Evolutionary conservation across 2,329 filamentous ascomycete species (phyloP).

Genomic region (Aspergillus caelatus): DNA sequence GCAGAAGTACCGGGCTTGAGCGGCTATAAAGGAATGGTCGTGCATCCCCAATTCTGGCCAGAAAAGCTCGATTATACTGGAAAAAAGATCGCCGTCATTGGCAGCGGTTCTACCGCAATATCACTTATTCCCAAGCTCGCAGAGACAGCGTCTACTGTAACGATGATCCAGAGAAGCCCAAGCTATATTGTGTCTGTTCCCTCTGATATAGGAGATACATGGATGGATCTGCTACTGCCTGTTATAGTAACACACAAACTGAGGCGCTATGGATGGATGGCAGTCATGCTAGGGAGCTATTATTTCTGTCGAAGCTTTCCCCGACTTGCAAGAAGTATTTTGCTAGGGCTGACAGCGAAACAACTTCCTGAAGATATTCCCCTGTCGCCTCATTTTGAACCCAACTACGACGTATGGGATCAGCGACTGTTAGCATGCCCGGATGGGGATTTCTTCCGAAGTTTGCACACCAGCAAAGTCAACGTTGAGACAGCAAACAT

Average conservation of each 20-base stretch:
- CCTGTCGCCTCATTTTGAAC: slow-evolving; percentile 58
- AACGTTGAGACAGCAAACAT: slow-evolving; percentile 48
- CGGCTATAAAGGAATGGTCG: too few species aligned
- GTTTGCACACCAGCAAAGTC: slow-evolving; percentile 37
- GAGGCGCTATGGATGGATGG: background rate
- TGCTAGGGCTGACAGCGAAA: background rate
- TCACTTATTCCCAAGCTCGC: background rate
- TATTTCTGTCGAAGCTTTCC: background rate
- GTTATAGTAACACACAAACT: background rate
- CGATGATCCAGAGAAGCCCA: background rate
- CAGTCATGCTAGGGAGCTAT: too few species aligned
- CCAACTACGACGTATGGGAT: slow-evolving; percentile 65
- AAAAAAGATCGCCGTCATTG: background rate
- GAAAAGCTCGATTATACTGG: background rate
- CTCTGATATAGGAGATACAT: background rate
- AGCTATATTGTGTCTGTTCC: background rate
- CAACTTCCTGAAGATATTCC: background rate
- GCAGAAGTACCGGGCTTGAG: too few species aligned
- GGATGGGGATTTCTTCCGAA: slow-evolving; percentile 58
- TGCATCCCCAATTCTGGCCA: background rate
- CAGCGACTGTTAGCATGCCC: slow-evolving; percentile 70
- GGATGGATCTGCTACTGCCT: background rate
- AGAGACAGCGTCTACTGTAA: background rate
- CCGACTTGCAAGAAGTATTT: background rate
- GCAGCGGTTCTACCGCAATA: background rate